Evolutionary conservation across 2,329 filamentous ascomycete genomes (phyloP).

Genomic region (Colletotrichum chlorophyti): DNA sequence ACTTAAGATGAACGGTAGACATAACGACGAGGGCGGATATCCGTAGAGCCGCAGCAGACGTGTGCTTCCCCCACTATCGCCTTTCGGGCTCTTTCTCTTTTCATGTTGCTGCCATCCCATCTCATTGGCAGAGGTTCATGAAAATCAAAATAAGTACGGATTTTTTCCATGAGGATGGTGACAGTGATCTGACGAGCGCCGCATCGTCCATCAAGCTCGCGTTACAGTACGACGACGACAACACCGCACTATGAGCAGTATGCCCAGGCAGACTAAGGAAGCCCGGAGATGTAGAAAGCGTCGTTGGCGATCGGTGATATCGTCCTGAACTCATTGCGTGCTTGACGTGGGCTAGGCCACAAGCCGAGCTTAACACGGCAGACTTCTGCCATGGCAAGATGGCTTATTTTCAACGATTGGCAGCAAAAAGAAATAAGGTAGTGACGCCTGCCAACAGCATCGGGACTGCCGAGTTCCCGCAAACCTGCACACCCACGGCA

Average conservation of each 20-base stretch:
- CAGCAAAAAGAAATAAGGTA: not conserved
- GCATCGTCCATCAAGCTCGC: not conserved
- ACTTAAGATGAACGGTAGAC: too few species aligned
- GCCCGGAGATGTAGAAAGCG: too few species aligned
- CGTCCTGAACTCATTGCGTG: too few species aligned
- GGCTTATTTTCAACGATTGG: not conserved
- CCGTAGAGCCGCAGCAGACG: not conserved
- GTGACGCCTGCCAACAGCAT: constrained; percentile 14
- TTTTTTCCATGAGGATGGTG: constrained; percentile 4
- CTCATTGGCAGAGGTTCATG: not conserved
- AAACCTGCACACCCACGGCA: constrained; percentile 2
- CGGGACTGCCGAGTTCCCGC: not conserved
- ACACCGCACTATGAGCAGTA: too few species aligned
- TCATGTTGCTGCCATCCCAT: constrained; percentile 7
- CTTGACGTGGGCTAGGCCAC: too few species aligned
- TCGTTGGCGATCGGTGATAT: too few species aligned
- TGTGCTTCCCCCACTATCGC: constrained; percentile 5
- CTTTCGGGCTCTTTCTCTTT: not conserved
- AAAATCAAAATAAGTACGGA: constrained; percentile 2
- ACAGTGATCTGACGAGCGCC: constrained; percentile 12
- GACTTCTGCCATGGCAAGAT: not conserved
- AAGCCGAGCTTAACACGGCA: not conserved
- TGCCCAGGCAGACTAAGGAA: too few species aligned
- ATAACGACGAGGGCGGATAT: not conserved
- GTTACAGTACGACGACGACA: not conserved